A percentile compares a stretch with the other conserved stretches of the same genome.
phyloP scores from a whole-genome alignment of 257 asterid genomes.

The Ilex aquifolium region DNA sequence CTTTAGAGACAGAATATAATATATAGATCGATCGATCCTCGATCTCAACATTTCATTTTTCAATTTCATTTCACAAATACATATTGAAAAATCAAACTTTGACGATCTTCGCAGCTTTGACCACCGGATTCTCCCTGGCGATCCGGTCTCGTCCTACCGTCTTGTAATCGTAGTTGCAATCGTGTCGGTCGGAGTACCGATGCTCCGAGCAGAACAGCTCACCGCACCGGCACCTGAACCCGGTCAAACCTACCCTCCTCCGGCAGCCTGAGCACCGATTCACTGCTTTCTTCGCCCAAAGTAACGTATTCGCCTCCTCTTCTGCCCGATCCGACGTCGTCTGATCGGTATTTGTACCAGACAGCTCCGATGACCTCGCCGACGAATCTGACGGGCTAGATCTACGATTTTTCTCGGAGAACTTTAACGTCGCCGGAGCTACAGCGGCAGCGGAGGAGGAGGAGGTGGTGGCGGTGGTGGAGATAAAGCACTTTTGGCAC shows the following conservation, averaged over 20 bases:
- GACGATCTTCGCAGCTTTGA: constrained; percentile 73
- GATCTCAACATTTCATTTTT: neutral
- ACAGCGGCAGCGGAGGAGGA: constrained; percentile 9
- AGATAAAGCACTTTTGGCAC: constrained; percentile 54
- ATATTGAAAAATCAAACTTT: constrained; percentile 33
- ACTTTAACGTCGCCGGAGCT: neutral
- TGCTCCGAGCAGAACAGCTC: constrained; percentile 79
- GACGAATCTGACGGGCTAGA: constrained; percentile 28
- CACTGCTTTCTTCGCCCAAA: constrained; percentile 48
- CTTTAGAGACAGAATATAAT: no score
- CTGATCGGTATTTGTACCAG: constrained; percentile 38
- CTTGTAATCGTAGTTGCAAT: constrained; percentile 78
- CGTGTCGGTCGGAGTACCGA: constrained; percentile 89
- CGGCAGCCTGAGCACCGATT: constrained; percentile 82
- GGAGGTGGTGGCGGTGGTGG: constrained; percentile 26
- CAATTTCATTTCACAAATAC: neutral
- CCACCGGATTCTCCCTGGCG: constrained; percentile 85
- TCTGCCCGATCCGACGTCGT: constrained; percentile 13
- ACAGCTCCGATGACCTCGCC: constrained; percentile 11
- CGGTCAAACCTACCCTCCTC: constrained; percentile 82
- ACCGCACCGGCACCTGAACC: constrained; percentile 87
- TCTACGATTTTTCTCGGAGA: constrained; percentile 24
- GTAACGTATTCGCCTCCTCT: constrained; percentile 6
- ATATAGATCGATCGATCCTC: neutral
- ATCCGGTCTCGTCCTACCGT: constrained; percentile 75